Base-by-base conservation (phyloP, 345 rosid genomes). In the Turnera subulata region DNA sequence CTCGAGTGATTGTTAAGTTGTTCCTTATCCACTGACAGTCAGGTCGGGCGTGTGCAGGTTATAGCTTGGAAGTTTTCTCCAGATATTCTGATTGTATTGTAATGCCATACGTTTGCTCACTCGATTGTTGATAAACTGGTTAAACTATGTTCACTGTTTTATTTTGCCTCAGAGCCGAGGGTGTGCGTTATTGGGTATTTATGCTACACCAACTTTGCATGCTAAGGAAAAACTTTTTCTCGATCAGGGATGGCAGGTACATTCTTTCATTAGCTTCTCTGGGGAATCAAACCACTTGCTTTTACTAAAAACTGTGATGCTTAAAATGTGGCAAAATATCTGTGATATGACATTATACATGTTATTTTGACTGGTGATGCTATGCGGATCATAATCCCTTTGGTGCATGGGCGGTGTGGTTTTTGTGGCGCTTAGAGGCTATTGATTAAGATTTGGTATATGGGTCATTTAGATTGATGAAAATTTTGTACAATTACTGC, bases 241-340 rank as follows among this genome's bases (percentile, higher is more conserved):
- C 71, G 92, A 87, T 53, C 86, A 76, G 56, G 96, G 95, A 62
- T 93, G 99, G 97, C 92, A 85, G 99, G 99, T 93, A 76, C 67
- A 63, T 48, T 11, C 19, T 17, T 22, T 22, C 15, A n/a, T 7
- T 1, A 53, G 11, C 46, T 40, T 21, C 6, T 44, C 58, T 18
- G 25, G 12, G 19, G 15, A 42, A 51, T 61, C 18, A 20, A 59
- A 51, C n/a, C n/a, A n/a, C n/a, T n/a, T n/a, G n/a, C n/a, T 45
- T 25, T 23, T 15, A 29, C 5, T 3, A 29, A 49, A 22, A 21
- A 13, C 4, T 42, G 14, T 42, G 45, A 42, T 49, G 5, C 17
- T 21, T 22, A 49, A 22, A 49, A 49, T 13, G 12, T 21, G 15
- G 53, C 10, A 21, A 49, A 49, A 12, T 13, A 12, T 11, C 6